These are phyloP conservation scores for Schizochytrium sp. DNA, from an alignment of 108 stramenopile species.

Conservation along the genomic window DNA sequence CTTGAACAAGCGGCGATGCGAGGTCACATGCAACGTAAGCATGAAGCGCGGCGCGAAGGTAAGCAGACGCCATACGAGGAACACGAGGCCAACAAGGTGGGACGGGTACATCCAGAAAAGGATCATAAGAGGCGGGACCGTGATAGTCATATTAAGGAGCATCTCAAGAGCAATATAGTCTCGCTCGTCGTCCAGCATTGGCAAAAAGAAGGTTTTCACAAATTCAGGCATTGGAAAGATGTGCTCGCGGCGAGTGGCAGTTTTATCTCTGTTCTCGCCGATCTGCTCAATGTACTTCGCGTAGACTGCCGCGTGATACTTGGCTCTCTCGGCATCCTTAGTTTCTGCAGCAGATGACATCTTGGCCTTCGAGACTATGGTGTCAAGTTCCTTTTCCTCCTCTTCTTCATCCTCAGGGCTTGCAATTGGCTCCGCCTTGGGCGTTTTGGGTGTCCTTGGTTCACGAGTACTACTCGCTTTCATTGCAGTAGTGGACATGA, in stretches of 20 bases:
- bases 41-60: slow-evolving; percentile 60
- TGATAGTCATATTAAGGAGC: slow-evolving; percentile 17
- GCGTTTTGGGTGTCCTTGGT: no score
- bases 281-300: slow-evolving; percentile 40
- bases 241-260: not conserved
- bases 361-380: no score
- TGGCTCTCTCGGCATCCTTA: not conserved
- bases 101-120: slow-evolving; percentile 39
- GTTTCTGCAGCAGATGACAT: no score
- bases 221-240: slow-evolving; percentile 13
- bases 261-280: slow-evolving; percentile 23
- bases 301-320: not conserved
- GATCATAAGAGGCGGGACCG: not conserved
- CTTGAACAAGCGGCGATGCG: slow-evolving; percentile 27
- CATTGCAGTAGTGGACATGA: no score
- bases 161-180: slow-evolving; percentile 10
- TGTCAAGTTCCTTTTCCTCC: no score
- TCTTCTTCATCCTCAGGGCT: no score
- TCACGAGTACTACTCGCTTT: no score
- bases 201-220: not conserved
- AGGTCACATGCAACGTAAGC: slow-evolving; percentile 32
- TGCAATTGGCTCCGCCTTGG: no score
- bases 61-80: not conserved
- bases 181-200: slow-evolving; percentile 23
- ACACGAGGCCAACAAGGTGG: slow-evolving; percentile 23